These are phyloP conservation scores for Plasmodium fragile DNA, from an alignment of 169 alveolate genomes.

Conservation along the genomic window DNA sequence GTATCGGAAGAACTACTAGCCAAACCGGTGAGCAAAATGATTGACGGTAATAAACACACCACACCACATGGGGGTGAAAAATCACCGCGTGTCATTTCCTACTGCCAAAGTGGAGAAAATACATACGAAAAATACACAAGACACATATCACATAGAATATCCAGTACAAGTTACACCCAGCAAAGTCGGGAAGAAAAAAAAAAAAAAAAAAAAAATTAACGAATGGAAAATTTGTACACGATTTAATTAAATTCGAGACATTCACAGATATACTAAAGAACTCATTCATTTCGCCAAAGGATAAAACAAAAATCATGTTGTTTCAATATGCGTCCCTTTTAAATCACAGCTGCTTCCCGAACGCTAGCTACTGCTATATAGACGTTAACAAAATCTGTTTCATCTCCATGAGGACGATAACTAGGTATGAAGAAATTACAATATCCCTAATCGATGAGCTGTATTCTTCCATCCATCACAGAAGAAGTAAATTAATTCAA, in stretches of 20 bases:
- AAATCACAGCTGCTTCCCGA: constrained; percentile 73
- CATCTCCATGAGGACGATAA: constrained; percentile 68
- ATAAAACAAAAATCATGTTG: constrained; percentile 55
- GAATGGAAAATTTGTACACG: constrained; percentile 21
- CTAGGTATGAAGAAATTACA: constrained; percentile 69
- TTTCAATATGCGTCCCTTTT: constrained; percentile 37
- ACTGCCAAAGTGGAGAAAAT: not conserved
- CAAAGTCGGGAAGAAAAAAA: not conserved
- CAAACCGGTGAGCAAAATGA: not conserved
- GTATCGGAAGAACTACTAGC: not conserved
- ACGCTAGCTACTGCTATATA: constrained; percentile 63
- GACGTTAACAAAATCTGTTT: constrained; percentile 54
- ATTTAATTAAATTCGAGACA: constrained; percentile 50
- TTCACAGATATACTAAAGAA: constrained; percentile 71
- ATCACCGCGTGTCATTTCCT: not conserved
- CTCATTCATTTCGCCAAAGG: constrained; percentile 57
- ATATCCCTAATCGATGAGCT: constrained; percentile 57
- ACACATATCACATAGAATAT: not conserved
- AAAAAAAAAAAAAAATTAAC: not conserved
- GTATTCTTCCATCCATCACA: constrained; percentile 54
- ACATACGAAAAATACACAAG: not conserved
- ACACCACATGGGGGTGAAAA: not conserved
- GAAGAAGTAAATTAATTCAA: constrained; percentile 39
- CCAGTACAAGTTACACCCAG: not conserved
- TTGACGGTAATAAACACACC: not conserved